A percentile compares a stretch with the other conserved stretches of the same genome.
Evolutionary conservation across 1,284 basidiomycete species (phyloP).

Genomic region (Anthracocystis walkeri): DNA sequence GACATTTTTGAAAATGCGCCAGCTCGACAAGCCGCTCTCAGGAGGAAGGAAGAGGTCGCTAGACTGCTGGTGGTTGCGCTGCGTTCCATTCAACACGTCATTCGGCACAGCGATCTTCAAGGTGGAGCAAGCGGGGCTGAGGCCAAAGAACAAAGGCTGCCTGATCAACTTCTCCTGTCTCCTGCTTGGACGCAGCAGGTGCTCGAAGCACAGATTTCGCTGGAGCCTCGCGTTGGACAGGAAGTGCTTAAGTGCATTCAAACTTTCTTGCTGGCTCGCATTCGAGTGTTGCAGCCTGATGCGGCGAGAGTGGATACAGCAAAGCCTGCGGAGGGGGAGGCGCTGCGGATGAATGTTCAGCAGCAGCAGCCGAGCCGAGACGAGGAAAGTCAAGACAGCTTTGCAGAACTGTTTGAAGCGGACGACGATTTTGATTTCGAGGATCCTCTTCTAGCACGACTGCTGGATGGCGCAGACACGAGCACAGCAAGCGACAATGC

Average conservation of each 20-base stretch:
- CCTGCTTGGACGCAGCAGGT: constrained; percentile 75
- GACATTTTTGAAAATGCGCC: constrained; percentile 43
- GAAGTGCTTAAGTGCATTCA: constrained; percentile 77
- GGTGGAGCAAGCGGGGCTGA: background rate
- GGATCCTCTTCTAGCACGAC: constrained; percentile 75
- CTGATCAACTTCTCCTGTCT: constrained; percentile 77
- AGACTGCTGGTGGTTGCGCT: constrained; percentile 68
- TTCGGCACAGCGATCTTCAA: constrained; percentile 74
- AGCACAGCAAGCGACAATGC: constrained; percentile 69
- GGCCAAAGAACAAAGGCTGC: constrained; percentile 72
- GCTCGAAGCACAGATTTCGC: constrained; percentile 73
- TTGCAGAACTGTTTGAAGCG: constrained; percentile 74
- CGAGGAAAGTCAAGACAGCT: constrained; percentile 77
- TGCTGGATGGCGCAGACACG: constrained; percentile 72
- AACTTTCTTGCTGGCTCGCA: constrained; percentile 77
- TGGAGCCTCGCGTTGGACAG: constrained; percentile 73
- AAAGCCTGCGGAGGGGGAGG: constrained; percentile 16
- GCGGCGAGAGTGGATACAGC: background rate
- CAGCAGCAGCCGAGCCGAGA: constrained; percentile 10
- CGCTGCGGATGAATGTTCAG: background rate
- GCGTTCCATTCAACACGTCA: constrained; percentile 76
- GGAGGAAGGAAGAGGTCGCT: constrained; percentile 34
- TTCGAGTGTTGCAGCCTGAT: constrained; percentile 66
- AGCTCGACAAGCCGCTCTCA: constrained; percentile 31
- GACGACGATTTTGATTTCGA: constrained; percentile 74